Conservation (phyloP, 2,329 filamentous ascomycete genomes). For the Pyrenophora graminea region DNA sequence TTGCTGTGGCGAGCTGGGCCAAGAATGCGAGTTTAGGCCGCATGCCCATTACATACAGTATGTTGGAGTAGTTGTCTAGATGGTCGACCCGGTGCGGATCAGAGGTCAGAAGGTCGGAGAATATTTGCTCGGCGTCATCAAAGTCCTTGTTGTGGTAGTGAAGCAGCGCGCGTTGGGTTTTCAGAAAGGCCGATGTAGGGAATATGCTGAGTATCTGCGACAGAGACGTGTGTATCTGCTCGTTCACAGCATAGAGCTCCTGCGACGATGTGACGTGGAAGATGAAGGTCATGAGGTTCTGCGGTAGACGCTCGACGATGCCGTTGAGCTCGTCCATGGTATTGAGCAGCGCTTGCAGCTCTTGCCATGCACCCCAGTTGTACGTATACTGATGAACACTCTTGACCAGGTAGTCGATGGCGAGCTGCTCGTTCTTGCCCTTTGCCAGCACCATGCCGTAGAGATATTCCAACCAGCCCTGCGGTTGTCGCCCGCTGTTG, state of each 20-base stretch:
- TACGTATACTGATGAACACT: constrained; percentile 90
- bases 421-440: constrained; percentile 84
- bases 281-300: constrained; percentile 90
- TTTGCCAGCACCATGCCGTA: constrained; percentile 91
- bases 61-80: constrained; percentile 95
- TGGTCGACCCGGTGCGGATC: constrained; percentile 77
- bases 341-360: constrained; percentile 79
- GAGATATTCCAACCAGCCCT: constrained; percentile 93
- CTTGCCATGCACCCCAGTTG: constrained; percentile 97
- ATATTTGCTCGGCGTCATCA: constrained; percentile 65
- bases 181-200: constrained; percentile 83
- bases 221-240: constrained; percentile 73
- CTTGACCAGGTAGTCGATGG: constrained; percentile 82
- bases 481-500: constrained; percentile 64
- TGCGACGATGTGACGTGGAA: constrained; percentile 91
- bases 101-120: constrained; percentile 70
- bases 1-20: constrained; percentile 84
- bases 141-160: constrained; percentile 87
- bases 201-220: constrained; percentile 83
- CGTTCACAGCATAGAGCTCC: constrained; percentile 85
- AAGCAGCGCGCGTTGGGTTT: constrained; percentile 85
- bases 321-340: constrained; percentile 81
- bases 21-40: constrained; percentile 90
- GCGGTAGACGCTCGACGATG: constrained; percentile 73
- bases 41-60: constrained; percentile 88